phyloP scores from a whole-genome alignment of 164 flowering plant genomes.

The Nymphaea thermarum region DNA sequence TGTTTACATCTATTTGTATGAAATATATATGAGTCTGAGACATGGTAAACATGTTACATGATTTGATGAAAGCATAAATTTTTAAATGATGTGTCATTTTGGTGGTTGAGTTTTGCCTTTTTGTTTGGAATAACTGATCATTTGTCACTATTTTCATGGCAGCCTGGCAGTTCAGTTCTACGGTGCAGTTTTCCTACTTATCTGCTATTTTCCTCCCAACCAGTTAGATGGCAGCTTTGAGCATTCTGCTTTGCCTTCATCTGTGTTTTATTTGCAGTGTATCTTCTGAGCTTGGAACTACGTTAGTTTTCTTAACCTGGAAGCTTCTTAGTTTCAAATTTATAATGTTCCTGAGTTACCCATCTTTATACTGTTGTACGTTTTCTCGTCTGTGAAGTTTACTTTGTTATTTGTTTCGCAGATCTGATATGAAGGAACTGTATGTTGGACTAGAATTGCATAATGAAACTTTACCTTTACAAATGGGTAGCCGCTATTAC shows the following conservation, averaged over 20 bases:
- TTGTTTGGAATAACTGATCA: no score
- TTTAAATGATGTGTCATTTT: no score
- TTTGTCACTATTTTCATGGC: no score
- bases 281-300: conserved; percentile 4
- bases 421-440: conserved; percentile 31
- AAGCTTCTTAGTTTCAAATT: background rate
- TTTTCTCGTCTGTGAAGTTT: background rate
- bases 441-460: conserved; percentile 59
- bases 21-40: no score
- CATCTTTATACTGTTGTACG: no score
- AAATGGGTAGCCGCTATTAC: conserved; percentile 57
- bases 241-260: conserved; percentile 6
- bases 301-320: conserved; percentile 2
- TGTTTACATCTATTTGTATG: no score
- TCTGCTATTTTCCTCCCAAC: background rate
- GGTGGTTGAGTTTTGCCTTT: no score
- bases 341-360: no score
- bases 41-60: no score
- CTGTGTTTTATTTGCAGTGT: background rate
- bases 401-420: conserved; percentile 6
- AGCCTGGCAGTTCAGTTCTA: no score
- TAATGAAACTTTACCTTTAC: conserved; percentile 55
- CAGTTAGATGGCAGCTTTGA: background rate
- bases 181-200: no score
- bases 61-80: no score